Evolutionary conservation across 2,329 filamentous ascomycete genomes (phyloP).

Genomic region (Coleophoma eucalyptorum): DNA sequence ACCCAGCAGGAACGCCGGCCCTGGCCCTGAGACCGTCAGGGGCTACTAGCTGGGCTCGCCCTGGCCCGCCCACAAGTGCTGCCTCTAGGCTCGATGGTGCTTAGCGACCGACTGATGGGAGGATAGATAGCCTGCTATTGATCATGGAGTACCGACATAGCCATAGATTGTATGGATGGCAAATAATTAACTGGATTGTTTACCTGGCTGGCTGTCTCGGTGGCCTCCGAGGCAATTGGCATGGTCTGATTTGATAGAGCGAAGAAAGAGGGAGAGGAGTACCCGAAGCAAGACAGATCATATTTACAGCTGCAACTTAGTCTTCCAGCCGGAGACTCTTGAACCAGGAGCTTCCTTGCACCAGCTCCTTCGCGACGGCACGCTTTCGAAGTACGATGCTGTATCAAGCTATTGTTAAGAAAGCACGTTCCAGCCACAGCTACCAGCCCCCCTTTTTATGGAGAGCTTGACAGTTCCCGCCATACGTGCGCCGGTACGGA

Average conservation of each 20-base stretch:
- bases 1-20: background rate
- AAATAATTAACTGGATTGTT: background rate
- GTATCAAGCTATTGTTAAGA: background rate
- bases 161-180: background rate
- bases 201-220: background rate
- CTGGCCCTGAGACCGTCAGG: background rate
- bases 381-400: background rate
- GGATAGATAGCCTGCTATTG: background rate
- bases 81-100: too few relatives aligned
- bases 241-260: background rate
- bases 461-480: background rate
- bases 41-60: too few relatives aligned
- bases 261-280: background rate
- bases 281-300: background rate
- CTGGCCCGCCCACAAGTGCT: background rate
- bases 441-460: background rate
- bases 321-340: background rate
- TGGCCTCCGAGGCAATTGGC: constrained; percentile 7
- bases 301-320: background rate
- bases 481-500: background rate
- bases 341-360: background rate
- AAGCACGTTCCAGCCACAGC: background rate
- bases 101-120: background rate
- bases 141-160: background rate
- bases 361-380: background rate